Percentiles rank a stretch among this genome's conserved stretches.
Evolutionary conservation across 1,284 basidiomycete genomes (phyloP).

Genomic region (Ganoderma sinense): DNA sequence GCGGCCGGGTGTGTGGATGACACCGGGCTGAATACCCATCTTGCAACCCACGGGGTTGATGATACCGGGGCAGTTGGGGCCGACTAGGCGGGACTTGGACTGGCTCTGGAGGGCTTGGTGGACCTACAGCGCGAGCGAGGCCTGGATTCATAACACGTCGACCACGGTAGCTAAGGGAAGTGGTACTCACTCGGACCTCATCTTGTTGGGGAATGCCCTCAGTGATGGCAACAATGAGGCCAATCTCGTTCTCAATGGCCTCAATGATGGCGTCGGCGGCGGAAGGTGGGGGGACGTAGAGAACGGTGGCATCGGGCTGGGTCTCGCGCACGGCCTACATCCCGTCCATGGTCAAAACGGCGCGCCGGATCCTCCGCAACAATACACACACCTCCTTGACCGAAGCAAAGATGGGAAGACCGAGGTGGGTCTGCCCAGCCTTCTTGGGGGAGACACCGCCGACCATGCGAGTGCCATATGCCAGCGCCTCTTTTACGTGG

Average conservation of each 20-base stretch:
- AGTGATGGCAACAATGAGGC: slow-evolving; percentile 95
- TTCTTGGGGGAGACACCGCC: slow-evolving; percentile 99
- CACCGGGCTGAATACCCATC: slow-evolving; percentile 99
- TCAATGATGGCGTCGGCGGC: slow-evolving; percentile 97
- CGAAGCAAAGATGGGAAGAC: slow-evolving; percentile 93
- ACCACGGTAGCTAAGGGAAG: neutral
- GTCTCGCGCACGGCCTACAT: slow-evolving; percentile 83
- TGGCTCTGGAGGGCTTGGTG: slow-evolving; percentile 95
- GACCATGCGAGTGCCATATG: slow-evolving; percentile 96
- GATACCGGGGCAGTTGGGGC: slow-evolving; percentile 98
- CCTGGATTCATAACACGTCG: slow-evolving; percentile 10
- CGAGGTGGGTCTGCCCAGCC: slow-evolving; percentile 95
- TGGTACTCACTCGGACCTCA: slow-evolving; percentile 79
- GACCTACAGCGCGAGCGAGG: slow-evolving; percentile 58
- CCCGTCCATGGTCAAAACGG: neutral
- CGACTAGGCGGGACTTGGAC: slow-evolving; percentile 93
- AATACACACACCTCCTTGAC: slow-evolving; percentile 82
- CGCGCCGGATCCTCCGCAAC: slow-evolving; percentile 1
- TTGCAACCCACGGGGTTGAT: slow-evolving; percentile 98
- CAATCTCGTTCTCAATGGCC: slow-evolving; percentile 97
- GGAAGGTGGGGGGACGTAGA: slow-evolving; percentile 94
- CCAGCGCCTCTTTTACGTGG: slow-evolving; percentile 94
- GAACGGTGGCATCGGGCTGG: slow-evolving; percentile 90
- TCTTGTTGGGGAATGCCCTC: slow-evolving; percentile 97
- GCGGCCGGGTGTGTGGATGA: slow-evolving; percentile 95